Base-by-base conservation (phyloP, 2,329 filamentous ascomycete species). In the Purpureocillium takamizusanense region DNA sequence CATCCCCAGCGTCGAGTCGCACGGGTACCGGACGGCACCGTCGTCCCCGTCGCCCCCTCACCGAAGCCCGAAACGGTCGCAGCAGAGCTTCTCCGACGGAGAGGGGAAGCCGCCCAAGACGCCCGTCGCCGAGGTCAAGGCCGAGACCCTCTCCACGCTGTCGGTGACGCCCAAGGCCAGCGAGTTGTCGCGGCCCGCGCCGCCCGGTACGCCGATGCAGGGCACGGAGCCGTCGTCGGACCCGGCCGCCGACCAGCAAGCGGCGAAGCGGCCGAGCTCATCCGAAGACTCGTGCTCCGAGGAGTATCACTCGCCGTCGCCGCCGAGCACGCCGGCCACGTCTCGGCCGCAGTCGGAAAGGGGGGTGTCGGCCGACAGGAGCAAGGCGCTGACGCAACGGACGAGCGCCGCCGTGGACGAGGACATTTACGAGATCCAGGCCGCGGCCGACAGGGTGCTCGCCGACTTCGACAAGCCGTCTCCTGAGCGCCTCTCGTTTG, bases 311-410 rank as follows among this genome's bases (percentile, higher is more conserved):
- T 59, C 61, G 6, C 39, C 54, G 0, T 60, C 61, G 1, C 47
- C 47, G 7, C 50, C 56, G 14, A 61, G 61, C 38, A 67, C 64
- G 4, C 64, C 63, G 1, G 54, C 62, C 38, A 61, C 59, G 0
- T 65, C 63, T 1, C 56, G 62, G 11, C 60, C 64, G 1, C 57
- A 65, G 35, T 67, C 63, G 1, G 62, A 63, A 37, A 59, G 55
- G 44, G 55, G 53, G 1, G 6, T 25, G 6, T 25, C 21, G 21
- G 5, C 10, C 10, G 21, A 25, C 5, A 25, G 10, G 21, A 25
- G 21, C 21, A 25, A 10, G 21, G 21, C 21, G 6, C 21, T 10
- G 21, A 25, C 21, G 21, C 21, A 25, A 10, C 6, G 10, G 21
- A 33, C 33, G 32, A 17, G 35, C 12, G 36, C 43, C 9, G 33